A percentile compares a stretch with the other conserved stretches of the same genome.
phyloP scores from a whole-genome alignment of 805 yeast species.

The Candida xiaguanensis region DNA sequence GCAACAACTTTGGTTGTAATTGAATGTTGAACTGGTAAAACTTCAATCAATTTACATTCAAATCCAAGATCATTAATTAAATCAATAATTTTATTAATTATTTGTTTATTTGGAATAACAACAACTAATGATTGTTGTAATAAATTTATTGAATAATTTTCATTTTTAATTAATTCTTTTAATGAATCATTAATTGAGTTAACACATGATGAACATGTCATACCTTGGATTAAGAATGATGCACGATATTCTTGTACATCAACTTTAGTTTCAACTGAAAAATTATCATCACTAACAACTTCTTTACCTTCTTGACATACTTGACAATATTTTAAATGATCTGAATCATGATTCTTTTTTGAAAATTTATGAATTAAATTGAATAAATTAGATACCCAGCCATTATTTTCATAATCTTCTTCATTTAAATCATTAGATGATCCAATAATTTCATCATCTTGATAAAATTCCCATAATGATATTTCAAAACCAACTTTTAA shows the following conservation, averaged over 20 bases:
- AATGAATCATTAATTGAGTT: slow-evolving; percentile 28
- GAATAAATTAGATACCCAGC: slow-evolving; percentile 6
- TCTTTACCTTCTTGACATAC: slow-evolving; percentile 33
- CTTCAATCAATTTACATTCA: slow-evolving; percentile 51
- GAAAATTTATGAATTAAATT: background rate
- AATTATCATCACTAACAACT: slow-evolving; percentile 12
- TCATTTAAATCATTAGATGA: slow-evolving; percentile 21
- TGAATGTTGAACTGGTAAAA: slow-evolving; percentile 53
- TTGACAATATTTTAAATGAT: slow-evolving; percentile 41
- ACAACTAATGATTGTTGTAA: slow-evolving; percentile 51
- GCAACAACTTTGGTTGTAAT: slow-evolving; percentile 52
- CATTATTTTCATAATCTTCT: slow-evolving; percentile 17
- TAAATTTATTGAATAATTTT: slow-evolving; percentile 47
- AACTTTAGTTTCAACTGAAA: slow-evolving; percentile 22
- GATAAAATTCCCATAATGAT: slow-evolving; percentile 28
- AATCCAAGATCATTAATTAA: slow-evolving; percentile 31
- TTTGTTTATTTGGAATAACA: slow-evolving; percentile 49
- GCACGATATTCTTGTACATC: slow-evolving; percentile 39
- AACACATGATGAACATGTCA: slow-evolving; percentile 41
- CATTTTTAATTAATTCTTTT: slow-evolving; percentile 19
- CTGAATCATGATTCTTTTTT: slow-evolving; percentile 8
- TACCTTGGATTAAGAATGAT: slow-evolving; percentile 47
- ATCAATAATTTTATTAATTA: slow-evolving; percentile 29
- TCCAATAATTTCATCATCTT: slow-evolving; percentile 15
- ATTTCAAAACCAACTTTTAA: slow-evolving; percentile 36